Conservation (phyloP, 805 yeast genomes). For the Lipomyces lipofer region DNA sequence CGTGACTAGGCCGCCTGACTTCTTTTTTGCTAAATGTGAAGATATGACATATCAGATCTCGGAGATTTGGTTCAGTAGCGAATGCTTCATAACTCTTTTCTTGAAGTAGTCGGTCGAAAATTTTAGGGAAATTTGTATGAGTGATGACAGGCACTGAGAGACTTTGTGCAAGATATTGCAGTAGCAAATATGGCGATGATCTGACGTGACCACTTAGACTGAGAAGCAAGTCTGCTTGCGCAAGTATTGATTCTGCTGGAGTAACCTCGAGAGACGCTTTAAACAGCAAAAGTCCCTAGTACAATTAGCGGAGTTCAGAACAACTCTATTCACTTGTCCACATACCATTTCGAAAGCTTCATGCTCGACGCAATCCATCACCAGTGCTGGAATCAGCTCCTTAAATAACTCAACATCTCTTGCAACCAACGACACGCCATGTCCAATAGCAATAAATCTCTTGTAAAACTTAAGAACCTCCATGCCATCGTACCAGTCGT, state of each 20-base stretch:
- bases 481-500: constrained; percentile 28
- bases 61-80: not conserved
- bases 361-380: constrained; percentile 14
- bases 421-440: constrained; percentile 24
- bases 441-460: constrained; percentile 27
- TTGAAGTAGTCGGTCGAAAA: not conserved
- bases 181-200: constrained; percentile 7
- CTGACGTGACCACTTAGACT: constrained; percentile 5
- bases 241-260: constrained; percentile 4
- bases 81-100: not conserved
- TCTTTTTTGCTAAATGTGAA: constrained; percentile 2
- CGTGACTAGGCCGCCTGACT: constrained; percentile 9
- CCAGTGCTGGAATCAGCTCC: constrained; percentile 18
- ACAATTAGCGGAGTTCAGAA: not conserved
- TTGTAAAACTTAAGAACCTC: constrained; percentile 17
- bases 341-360: constrained; percentile 22
- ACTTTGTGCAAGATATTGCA: constrained; percentile 5
- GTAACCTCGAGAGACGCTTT: constrained; percentile 9
- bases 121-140: constrained; percentile 1
- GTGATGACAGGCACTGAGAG: not conserved
- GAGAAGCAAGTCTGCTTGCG: constrained; percentile 7
- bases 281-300: constrained; percentile 16
- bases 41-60: constrained; percentile 5
- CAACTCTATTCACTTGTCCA: not conserved
- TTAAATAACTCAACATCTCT: constrained; percentile 7